Evolutionary conservation across 2,329 filamentous ascomycete genomes (phyloP).

Genomic region (Thielaviopsis cerberus): DNA sequence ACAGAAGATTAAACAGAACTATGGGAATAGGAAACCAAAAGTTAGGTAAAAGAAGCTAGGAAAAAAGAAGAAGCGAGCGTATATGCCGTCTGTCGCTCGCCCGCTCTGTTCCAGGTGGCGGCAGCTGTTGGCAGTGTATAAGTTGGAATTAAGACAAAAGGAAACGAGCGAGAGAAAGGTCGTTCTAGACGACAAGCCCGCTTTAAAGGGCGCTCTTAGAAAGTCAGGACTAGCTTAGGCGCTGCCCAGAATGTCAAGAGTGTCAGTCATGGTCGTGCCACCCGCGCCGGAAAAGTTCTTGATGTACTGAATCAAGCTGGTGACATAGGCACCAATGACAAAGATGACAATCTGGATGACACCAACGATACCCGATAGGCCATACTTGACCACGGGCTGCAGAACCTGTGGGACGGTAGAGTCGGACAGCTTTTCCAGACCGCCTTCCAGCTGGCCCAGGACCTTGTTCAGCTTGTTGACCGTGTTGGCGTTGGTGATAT

Average conservation of each 20-base stretch:
- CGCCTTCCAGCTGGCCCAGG: not conserved
- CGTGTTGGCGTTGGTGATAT: not conserved
- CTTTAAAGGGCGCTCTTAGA: not conserved
- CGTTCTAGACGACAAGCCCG: not conserved
- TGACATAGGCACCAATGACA: not conserved
- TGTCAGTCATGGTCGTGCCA: not conserved
- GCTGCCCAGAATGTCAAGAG: not conserved
- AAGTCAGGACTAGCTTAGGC: not conserved
- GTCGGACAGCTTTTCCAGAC: not conserved
- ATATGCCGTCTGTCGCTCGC: not conserved
- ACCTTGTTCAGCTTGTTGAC: constrained; percentile 2
- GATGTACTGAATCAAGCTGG: not conserved
- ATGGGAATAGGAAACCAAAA: not conserved
- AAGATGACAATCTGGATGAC: constrained; percentile 1
- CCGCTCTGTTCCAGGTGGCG: not conserved
- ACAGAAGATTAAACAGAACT: not conserved
- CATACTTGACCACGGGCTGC: not conserved
- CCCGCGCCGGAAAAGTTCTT: not conserved
- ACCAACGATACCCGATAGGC: constrained; percentile 2
- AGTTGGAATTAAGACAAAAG: not conserved
- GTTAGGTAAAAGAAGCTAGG: too few relatives aligned
- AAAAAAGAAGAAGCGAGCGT: not conserved
- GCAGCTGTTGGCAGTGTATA: not conserved
- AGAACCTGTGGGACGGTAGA: not conserved
- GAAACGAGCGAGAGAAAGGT: not conserved